Evolutionary conservation across 176 grass and related monocot species (phyloP).

Genomic region (Avena atlantica): DNA sequence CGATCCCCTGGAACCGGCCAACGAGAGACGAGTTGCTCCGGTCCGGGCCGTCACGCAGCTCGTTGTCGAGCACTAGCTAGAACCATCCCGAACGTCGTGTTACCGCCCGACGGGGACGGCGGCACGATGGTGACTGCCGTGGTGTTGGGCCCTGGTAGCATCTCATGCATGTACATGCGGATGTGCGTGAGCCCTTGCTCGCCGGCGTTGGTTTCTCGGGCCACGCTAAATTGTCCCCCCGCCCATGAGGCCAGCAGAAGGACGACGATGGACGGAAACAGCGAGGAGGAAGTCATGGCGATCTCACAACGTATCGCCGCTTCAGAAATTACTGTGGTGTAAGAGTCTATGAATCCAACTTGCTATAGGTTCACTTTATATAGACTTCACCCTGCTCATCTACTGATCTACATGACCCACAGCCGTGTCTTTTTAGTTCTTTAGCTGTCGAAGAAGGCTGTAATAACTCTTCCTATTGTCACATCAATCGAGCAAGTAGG

Average conservation of each 20-base stretch:
- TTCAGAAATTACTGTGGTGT: too few relatives aligned
- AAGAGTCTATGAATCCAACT: background rate
- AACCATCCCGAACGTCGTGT: constrained; percentile 32
- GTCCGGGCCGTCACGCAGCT: constrained; percentile 10
- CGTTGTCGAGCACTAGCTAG: constrained; percentile 27
- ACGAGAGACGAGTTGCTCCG: background rate
- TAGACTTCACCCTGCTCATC: background rate
- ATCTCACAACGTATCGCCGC: background rate
- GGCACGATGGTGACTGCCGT: background rate
- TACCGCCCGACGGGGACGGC: background rate
- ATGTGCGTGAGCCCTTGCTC: background rate
- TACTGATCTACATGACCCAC: background rate
- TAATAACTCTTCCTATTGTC: too few relatives aligned
- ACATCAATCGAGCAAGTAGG: too few relatives aligned
- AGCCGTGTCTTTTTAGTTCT: too few relatives aligned
- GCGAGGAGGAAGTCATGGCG: background rate
- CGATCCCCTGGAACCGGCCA: constrained; percentile 37
- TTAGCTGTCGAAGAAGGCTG: too few relatives aligned
- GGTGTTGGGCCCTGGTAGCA: background rate
- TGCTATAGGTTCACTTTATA: background rate
- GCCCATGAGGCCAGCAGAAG: background rate
- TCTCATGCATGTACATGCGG: constrained; percentile 44
- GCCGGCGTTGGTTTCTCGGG: background rate
- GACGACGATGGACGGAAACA: background rate
- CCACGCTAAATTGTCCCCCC: background rate